A percentile compares a stretch with the other conserved stretches of the same genome.
Evolutionary conservation across 1,139 yeast genomes (phyloP).

Genomic region (Suhomyces wounanorum): DNA sequence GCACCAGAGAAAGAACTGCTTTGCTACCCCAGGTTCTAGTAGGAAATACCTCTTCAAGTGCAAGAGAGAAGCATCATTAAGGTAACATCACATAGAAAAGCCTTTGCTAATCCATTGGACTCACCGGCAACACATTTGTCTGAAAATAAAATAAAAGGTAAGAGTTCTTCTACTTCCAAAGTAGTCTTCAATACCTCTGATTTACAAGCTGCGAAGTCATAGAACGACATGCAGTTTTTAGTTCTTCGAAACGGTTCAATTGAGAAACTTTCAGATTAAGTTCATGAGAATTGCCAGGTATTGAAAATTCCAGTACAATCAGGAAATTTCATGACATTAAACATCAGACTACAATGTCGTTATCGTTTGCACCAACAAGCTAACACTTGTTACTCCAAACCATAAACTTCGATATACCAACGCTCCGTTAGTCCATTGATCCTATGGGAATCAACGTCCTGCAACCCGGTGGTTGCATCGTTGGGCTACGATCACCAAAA

Average conservation of each 20-base stretch:
- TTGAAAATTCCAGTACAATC: neutral
- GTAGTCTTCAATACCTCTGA: too few species aligned
- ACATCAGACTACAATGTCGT: neutral
- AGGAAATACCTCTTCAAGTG: neutral
- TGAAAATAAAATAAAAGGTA: too few species aligned
- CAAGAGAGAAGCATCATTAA: too few species aligned
- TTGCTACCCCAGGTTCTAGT: neutral
- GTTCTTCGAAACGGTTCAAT: neutral
- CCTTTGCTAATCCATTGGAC: too few species aligned
- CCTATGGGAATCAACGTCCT: slow-evolving; percentile 48
- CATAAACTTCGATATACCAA: slow-evolving; percentile 44
- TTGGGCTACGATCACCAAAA: slow-evolving; percentile 14
- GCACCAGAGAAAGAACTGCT: too few species aligned
- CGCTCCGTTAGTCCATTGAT: slow-evolving; percentile 64
- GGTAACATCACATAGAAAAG: too few species aligned
- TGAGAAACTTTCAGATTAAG: neutral
- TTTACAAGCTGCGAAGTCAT: too few species aligned
- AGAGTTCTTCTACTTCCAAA: too few species aligned
- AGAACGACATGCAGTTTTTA: too few species aligned
- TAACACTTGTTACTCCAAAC: slow-evolving; percentile 3
- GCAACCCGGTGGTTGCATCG: slow-evolving; percentile 65
- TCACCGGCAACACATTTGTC: too few species aligned
- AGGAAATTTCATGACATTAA: neutral
- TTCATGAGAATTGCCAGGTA: neutral
- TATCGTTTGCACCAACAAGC: neutral